Conservation (phyloP, 139 green algal genomes). For the Chlorella sp. region DNA sequence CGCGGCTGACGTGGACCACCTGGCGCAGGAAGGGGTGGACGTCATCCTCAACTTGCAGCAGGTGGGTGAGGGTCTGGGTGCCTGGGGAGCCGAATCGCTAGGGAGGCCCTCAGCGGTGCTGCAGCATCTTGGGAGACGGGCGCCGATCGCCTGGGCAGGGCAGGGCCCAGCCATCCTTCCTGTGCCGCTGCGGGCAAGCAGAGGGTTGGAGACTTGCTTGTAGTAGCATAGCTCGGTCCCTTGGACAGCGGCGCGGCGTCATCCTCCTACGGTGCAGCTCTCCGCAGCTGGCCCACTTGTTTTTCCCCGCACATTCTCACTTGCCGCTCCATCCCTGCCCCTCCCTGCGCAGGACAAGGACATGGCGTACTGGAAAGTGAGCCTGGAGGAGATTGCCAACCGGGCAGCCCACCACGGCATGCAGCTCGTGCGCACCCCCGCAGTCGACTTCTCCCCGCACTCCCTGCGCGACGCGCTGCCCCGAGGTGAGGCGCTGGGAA, state of each 20-base stretch:
- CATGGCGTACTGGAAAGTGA: conserved; percentile 53
- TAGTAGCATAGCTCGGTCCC: neutral
- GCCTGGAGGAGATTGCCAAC: conserved; percentile 48
- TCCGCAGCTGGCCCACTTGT: neutral
- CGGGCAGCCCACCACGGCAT: conserved; percentile 57
- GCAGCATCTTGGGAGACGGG: no score
- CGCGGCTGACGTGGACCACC: conserved; percentile 57
- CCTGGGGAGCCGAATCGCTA: no score
- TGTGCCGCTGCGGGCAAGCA: no score
- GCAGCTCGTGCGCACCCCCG: conserved; percentile 58
- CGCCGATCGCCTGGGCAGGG: no score
- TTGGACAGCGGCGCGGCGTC: no score
- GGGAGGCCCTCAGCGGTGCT: no score
- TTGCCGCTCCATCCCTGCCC: neutral
- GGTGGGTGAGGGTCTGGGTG: conserved; percentile 63
- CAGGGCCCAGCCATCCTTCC: no score
- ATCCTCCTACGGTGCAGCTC: neutral
- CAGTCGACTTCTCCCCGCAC: conserved; percentile 77
- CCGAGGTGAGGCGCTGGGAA: neutral
- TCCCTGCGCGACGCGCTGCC: conserved; percentile 73
- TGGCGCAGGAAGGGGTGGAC: conserved; percentile 40
- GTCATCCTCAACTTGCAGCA: conserved; percentile 66
- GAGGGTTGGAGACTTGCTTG: neutral
- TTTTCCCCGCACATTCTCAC: neutral
- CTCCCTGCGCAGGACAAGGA: conserved; percentile 59